These are phyloP conservation scores for Fonsecaea erecta DNA, from an alignment of 2,329 filamentous ascomycete genomes.

Conservation along the genomic window DNA sequence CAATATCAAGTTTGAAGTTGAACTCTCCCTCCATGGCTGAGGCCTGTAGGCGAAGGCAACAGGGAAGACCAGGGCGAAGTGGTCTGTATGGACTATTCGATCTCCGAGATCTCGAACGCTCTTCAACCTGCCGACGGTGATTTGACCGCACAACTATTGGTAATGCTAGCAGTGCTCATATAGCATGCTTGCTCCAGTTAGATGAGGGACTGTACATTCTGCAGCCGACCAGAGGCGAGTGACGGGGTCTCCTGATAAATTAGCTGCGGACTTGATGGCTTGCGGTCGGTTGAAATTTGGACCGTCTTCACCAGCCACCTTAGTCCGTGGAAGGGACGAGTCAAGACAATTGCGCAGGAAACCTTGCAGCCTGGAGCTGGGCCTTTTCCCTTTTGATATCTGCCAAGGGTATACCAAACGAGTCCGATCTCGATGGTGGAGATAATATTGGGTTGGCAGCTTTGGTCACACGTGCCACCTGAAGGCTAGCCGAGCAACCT, in stretches of 20 bases:
- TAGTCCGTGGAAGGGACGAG: not conserved
- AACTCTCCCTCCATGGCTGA: slow-evolving; percentile 26
- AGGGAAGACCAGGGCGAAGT: not conserved
- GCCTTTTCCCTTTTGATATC: not conserved
- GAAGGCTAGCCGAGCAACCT: not conserved
- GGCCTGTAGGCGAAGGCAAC: not conserved
- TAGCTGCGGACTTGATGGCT: not conserved
- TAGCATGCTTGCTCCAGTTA: not conserved
- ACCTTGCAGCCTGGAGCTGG: not conserved
- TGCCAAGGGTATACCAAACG: not conserved
- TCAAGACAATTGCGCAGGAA: not conserved
- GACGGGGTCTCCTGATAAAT: not conserved
- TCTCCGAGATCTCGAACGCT: not conserved
- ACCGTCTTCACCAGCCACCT: not conserved
- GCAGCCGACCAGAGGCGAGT: not conserved
- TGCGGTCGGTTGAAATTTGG: not conserved
- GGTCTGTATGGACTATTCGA: not conserved
- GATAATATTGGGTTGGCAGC: not conserved
- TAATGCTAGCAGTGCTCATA: not conserved
- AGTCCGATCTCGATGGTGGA: not conserved
- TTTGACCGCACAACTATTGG: not conserved
- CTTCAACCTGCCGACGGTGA: not conserved
- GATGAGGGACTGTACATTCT: not conserved
- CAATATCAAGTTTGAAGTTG: slow-evolving; percentile 20
- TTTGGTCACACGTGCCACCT: not conserved